Evolutionary conservation across 768 basidiomycete genomes (phyloP), one percentile per base, ranked within the genome.

Genomic region (Tremella fuciformis): DNA sequence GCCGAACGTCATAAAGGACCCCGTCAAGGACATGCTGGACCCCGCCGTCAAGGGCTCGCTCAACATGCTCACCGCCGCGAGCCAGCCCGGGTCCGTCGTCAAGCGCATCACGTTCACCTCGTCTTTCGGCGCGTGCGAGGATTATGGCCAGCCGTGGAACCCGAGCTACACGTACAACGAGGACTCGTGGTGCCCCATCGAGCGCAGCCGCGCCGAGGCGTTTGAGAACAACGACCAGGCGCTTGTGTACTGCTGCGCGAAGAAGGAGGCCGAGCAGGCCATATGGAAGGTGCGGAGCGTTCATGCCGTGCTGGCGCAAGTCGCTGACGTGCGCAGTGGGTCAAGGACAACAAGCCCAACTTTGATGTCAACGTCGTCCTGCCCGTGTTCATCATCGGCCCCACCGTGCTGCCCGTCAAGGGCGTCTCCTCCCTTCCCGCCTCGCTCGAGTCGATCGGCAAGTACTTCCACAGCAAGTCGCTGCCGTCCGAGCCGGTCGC

Each of bases 91-190:
- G 6, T 40, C 19, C 26, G 44, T 58, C 34, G 29, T 34, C 29
- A 24, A 44, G 18, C 50, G 61, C 1, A 24, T 63, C 13, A 46
- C 58, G 13, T 50, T 63, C 47, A 63, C 61, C 13, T 52, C 49
- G 21, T 63, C 61, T 39, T 63, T 57, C 40, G 61, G 50, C 25
- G 15, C 34, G 9, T 18, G 22, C 8, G 25, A 63, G 61, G 9
- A 63, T 58, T 37, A 41, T 63, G 18, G 61, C 54, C 13, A 63
- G 58, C 42, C 57, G 54, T 39, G 48, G 61, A 58, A 15, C 61
- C 61, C 1, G 61, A 57, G 8, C 44, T 49, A 13, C 44, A 25
- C 13, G 52, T 50, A 6, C 58, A 59, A 57, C 21, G 61, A 63
- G 50, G 16, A 29, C 8, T 57, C 54, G 29, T 63, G 61, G 61